A percentile compares a stretch with the other conserved stretches of the same genome.
phyloP scores from a whole-genome alignment of 495 filamentous ascomycete species.

The Tuber brumale region DNA sequence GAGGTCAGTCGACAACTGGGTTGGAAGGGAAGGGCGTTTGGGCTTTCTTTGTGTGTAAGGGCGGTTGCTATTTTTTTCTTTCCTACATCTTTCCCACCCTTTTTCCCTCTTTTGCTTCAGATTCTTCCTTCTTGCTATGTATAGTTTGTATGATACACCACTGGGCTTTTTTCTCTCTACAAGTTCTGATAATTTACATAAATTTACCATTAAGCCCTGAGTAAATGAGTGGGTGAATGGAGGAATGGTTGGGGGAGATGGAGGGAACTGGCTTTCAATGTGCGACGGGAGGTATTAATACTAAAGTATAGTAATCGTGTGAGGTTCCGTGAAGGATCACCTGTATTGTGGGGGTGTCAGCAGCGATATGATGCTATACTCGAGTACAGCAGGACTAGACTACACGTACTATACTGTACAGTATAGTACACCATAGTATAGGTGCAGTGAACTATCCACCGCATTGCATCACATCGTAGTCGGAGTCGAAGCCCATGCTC shows the following conservation, averaged over 20 bases:
- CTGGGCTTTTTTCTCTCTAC: background rate
- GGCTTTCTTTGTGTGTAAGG: background rate
- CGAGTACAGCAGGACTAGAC: background rate
- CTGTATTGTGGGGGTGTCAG: background rate
- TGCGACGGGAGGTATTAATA: background rate
- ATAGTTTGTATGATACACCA: slow-evolving; percentile 5
- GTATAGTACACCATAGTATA: background rate
- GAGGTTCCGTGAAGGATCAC: background rate
- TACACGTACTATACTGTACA: background rate
- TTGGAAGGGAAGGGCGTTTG: background rate
- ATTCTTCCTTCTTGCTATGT: slow-evolving; percentile 2
- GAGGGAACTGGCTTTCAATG: background rate
- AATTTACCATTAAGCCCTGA: background rate
- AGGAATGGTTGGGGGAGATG: background rate
- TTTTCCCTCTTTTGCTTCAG: background rate
- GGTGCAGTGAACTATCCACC: background rate
- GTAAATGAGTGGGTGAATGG: background rate
- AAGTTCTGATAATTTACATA: background rate
- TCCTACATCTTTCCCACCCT: background rate
- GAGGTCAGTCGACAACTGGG: background rate
- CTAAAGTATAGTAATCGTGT: too few relatives aligned
- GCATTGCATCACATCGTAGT: background rate
- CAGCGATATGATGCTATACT: background rate
- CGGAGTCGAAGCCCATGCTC: background rate
- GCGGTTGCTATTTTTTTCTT: background rate